phyloP scores from a whole-genome alignment of 805 yeast genomes.

The Wickerhamiella azymoides region DNA sequence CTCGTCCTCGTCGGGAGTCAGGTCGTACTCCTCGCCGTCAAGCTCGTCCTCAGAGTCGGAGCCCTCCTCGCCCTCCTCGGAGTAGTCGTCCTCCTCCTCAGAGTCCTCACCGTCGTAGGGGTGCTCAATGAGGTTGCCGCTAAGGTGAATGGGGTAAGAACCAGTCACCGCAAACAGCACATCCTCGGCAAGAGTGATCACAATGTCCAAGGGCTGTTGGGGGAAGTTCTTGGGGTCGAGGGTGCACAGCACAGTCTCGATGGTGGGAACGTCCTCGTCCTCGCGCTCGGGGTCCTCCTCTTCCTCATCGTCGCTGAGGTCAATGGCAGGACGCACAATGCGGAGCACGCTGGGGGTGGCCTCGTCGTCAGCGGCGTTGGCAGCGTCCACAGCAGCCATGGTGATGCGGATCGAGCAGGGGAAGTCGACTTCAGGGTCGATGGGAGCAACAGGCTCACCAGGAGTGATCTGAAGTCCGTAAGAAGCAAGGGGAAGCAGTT shows the following conservation, averaged over 20 bases:
- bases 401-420: slow-evolving; percentile 87
- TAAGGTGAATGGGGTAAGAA: slow-evolving; percentile 79
- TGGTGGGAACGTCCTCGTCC: slow-evolving; percentile 46
- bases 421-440: slow-evolving; percentile 49
- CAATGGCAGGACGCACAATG: slow-evolving; percentile 35
- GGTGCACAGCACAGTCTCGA: slow-evolving; percentile 81
- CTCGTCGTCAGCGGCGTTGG: slow-evolving; percentile 41
- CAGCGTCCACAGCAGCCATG: slow-evolving; percentile 91
- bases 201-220: slow-evolving; percentile 85
- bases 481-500: slow-evolving; percentile 68
- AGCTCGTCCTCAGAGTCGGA: slow-evolving; percentile 21
- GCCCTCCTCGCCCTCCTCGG: slow-evolving; percentile 25
- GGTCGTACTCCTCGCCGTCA: slow-evolving; percentile 51
- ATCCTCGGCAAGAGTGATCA: slow-evolving; percentile 87
- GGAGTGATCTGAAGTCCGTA: slow-evolving; percentile 78
- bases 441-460: slow-evolving; percentile 75
- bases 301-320: slow-evolving; percentile 22
- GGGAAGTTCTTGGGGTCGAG: slow-evolving; percentile 56
- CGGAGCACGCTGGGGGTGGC: slow-evolving; percentile 76
- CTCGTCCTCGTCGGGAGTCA: slow-evolving; percentile 23
- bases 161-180: slow-evolving; percentile 91
- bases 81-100: slow-evolving; percentile 37
- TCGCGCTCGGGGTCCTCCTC: slow-evolving; percentile 30
- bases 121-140: slow-evolving; percentile 93
- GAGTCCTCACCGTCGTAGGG: slow-evolving; percentile 66